Evolutionary conservation across 306 rosid genomes (phyloP).

Genomic region (Betula pendula): DNA sequence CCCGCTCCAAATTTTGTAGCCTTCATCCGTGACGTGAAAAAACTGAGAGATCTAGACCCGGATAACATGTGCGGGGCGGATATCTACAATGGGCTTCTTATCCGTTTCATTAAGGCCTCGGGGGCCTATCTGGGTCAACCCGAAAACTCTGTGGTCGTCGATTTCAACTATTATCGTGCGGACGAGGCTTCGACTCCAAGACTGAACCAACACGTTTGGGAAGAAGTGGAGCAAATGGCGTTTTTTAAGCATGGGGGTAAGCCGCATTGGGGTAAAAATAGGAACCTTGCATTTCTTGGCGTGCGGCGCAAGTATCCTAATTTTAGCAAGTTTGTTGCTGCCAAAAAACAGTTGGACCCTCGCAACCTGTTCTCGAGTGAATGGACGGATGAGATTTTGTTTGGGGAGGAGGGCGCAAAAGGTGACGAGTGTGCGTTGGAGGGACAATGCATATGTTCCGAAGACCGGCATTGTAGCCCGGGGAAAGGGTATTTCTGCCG

Average conservation of each 20-base stretch:
- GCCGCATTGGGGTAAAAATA: slow-evolving; percentile 84
- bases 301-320: slow-evolving; percentile 48
- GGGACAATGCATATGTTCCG: slow-evolving; percentile 58
- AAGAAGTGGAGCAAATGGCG: slow-evolving; percentile 77
- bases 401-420: slow-evolving; percentile 44
- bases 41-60: slow-evolving; percentile 50
- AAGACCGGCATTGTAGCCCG: slow-evolving; percentile 71
- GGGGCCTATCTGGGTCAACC: slow-evolving; percentile 65
- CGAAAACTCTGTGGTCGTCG: slow-evolving; percentile 70
- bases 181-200: slow-evolving; percentile 57
- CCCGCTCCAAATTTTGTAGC: slow-evolving; percentile 37
- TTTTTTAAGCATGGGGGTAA: slow-evolving; percentile 69
- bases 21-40: slow-evolving; percentile 57
- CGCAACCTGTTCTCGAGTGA: slow-evolving; percentile 55
- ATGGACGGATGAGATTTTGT: slow-evolving; percentile 62
- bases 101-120: slow-evolving; percentile 63
- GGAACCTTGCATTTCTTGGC: slow-evolving; percentile 56
- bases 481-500: slow-evolving; percentile 52
- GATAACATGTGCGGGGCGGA: slow-evolving; percentile 65
- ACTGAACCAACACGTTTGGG: slow-evolving; percentile 64
- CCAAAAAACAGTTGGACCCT: slow-evolving; percentile 58
- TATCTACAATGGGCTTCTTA: slow-evolving; percentile 58
- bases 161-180: slow-evolving; percentile 68
- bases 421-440: slow-evolving; percentile 72
- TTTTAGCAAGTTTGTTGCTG: slow-evolving; percentile 41